phyloP scores from a whole-genome alignment of 2,329 filamentous ascomycete genomes.

The Alternaria sp. region DNA sequence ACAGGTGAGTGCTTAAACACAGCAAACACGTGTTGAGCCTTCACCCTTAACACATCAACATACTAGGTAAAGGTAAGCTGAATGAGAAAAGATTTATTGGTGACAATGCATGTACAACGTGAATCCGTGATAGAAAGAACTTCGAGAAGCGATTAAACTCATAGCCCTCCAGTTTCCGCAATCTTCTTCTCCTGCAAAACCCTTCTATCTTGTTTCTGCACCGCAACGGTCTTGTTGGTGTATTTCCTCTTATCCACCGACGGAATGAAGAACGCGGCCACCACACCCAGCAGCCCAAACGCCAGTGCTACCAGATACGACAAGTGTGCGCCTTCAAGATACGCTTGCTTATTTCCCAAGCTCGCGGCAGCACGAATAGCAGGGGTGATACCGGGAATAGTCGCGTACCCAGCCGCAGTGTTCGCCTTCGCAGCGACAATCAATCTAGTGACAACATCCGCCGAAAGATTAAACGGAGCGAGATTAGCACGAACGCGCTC shows the following conservation, averaged over 20 bases:
- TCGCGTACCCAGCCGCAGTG: constrained; percentile 37
- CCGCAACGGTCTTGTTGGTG: constrained; percentile 37
- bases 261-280: constrained; percentile 41
- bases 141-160: neutral
- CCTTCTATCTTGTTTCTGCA: constrained; percentile 37
- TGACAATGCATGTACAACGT: neutral
- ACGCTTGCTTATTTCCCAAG: constrained; percentile 41
- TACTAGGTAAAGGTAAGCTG: neutral
- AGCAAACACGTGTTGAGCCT: neutral
- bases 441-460: constrained; percentile 24
- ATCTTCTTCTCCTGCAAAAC: constrained; percentile 34
- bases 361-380: constrained; percentile 36
- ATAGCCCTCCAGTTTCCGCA: neutral
- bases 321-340: constrained; percentile 37
- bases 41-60: rapidly evolving
- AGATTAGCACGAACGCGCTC: constrained; percentile 27
- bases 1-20: too few species aligned
- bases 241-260: constrained; percentile 41
- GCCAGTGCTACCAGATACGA: constrained; percentile 45
- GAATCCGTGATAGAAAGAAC: neutral
- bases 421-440: constrained; percentile 33
- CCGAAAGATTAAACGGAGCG: constrained; percentile 26
- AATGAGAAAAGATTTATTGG: rapidly evolving
- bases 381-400: constrained; percentile 42
- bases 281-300: constrained; percentile 39